Conservation (phyloP, 257 asterid genomes). For the Craterostigma plantagineum region DNA sequence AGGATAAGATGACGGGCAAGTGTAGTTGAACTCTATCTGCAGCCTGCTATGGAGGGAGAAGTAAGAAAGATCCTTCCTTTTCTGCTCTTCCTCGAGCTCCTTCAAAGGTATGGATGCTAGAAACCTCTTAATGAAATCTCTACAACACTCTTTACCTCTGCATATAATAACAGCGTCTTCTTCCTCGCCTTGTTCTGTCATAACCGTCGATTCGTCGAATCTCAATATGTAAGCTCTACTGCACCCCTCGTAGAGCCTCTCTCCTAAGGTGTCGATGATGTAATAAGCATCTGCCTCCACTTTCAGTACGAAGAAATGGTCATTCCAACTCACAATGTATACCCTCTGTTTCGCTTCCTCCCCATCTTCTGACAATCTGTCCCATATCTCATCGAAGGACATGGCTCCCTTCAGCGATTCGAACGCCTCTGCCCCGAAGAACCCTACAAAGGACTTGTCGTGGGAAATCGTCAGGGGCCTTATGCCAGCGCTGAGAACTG, state of each 20-base stretch:
- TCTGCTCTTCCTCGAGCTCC: conserved; percentile 39
- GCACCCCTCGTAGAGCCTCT: conserved; percentile 81
- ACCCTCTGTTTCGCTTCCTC: conserved; percentile 4
- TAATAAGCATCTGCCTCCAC: conserved; percentile 54
- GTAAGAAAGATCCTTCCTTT: conserved; percentile 27
- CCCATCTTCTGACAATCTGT: conserved; percentile 8
- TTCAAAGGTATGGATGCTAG: conserved; percentile 52
- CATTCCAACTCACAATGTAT: conserved; percentile 79
- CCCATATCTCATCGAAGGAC: conserved; percentile 83
- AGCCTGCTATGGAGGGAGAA: conserved; percentile 42
- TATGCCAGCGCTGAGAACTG: conserved; percentile 39
- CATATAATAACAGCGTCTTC: conserved; percentile 21
- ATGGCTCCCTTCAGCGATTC: conserved; percentile 59
- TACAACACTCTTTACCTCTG: conserved; percentile 47
- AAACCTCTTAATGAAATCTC: conserved; percentile 50
- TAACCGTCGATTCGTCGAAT: conserved; percentile 33
- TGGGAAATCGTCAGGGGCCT: conserved; percentile 45
- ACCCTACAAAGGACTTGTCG: conserved; percentile 56
- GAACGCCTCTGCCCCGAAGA: conserved; percentile 54
- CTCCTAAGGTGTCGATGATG: conserved; percentile 71
- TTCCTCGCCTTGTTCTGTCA: not conserved
- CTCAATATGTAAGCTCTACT: conserved; percentile 64
- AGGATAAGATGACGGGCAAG: conserved; percentile 5
- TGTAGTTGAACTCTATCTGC: conserved; percentile 60
- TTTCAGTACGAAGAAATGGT: conserved; percentile 62